A percentile compares a stretch with the other conserved stretches of the same genome.
These are phyloP conservation scores for Themeda triandra DNA, from an alignment of 176 grass and related monocot genomes.

Conservation along the genomic window DNA sequence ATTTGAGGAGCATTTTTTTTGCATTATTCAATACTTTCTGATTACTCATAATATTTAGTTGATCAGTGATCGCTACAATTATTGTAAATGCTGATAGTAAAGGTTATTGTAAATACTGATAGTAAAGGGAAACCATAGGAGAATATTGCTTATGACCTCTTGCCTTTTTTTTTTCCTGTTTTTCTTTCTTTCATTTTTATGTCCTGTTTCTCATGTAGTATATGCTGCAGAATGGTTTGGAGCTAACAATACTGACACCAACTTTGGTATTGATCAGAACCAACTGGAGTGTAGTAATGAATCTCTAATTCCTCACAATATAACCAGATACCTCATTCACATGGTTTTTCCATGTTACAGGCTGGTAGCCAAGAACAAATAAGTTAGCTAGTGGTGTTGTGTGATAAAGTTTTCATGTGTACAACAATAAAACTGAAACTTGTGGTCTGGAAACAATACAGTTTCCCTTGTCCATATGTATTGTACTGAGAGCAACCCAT, in stretches of 20 bases:
- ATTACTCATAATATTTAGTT: background rate
- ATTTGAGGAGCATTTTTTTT: background rate
- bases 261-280: background rate
- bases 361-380: conserved; percentile 2
- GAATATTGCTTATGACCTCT: background rate
- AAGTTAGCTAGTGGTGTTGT: conserved; percentile 25
- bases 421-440: background rate
- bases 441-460: background rate
- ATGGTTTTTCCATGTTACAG: conserved; percentile 19
- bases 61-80: background rate
- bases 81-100: too few species aligned
- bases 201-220: background rate
- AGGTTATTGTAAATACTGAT: too few species aligned
- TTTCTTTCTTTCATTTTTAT: background rate
- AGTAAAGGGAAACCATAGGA: background rate
- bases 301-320: background rate
- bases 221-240: background rate
- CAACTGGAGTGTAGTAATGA: background rate
- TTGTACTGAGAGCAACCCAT: conserved; percentile 15
- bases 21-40: background rate
- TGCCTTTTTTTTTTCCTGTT: background rate
- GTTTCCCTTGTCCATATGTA: conserved; percentile 3
- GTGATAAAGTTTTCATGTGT: background rate
- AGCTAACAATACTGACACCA: conserved; percentile 8
- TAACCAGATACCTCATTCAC: conserved; percentile 19